Conservation (phyloP, 1,284 basidiomycete genomes). For the Athelia sp. region DNA sequence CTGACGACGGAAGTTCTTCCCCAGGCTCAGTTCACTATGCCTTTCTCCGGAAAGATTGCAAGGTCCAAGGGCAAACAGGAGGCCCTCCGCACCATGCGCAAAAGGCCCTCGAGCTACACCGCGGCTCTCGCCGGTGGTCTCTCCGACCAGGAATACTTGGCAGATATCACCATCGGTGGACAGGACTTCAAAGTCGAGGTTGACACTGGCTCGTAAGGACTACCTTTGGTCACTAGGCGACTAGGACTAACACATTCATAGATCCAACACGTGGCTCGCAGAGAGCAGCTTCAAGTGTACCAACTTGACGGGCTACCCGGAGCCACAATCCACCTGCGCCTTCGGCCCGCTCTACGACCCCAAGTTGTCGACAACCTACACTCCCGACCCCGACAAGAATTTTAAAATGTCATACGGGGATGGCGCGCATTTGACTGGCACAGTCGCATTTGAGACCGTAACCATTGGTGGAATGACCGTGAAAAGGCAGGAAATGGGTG, state of each 20-base stretch:
- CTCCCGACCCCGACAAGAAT: slow-evolving; percentile 13
- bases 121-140: slow-evolving; percentile 14
- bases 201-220: slow-evolving; percentile 14
- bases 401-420: slow-evolving; percentile 20
- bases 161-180: slow-evolving; percentile 17
- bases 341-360: slow-evolving; percentile 18
- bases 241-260: slow-evolving; percentile 3
- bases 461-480: slow-evolving; percentile 16
- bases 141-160: slow-evolving; percentile 19
- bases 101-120: slow-evolving; percentile 3
- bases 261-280: slow-evolving; percentile 19
- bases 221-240: neutral
- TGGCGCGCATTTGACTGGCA: slow-evolving; percentile 15
- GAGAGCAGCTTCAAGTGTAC: slow-evolving; percentile 18
- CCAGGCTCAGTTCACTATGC: slow-evolving; percentile 9
- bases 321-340: slow-evolving; percentile 11
- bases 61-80: slow-evolving; percentile 9
- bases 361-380: slow-evolving; percentile 14
- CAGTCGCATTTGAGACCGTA: slow-evolving; percentile 19
- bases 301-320: slow-evolving; percentile 8
- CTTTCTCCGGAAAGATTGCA: slow-evolving; percentile 7
- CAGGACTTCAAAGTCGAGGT: slow-evolving; percentile 17
- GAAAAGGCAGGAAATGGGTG: slow-evolving; percentile 16
- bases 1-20: slow-evolving; percentile 5
- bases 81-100: slow-evolving; percentile 7